Evolutionary conservation across 495 filamentous ascomycete species (phyloP).

Genomic region (Aspergillus indologenus): DNA sequence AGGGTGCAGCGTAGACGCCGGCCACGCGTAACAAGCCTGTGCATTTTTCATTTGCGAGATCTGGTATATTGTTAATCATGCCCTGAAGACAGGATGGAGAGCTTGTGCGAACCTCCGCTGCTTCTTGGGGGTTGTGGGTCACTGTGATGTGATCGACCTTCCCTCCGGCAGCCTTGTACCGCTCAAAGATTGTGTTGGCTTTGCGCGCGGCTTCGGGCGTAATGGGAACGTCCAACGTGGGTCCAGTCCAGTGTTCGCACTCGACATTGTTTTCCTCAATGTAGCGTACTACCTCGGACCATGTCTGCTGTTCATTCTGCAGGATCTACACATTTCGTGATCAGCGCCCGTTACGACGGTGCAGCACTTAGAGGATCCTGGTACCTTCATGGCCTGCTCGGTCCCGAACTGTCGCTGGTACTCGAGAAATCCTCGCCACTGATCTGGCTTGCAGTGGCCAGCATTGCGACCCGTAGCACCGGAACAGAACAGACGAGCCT

Average conservation of each 20-base stretch:
- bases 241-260: conserved; percentile 8
- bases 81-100: too few species aligned
- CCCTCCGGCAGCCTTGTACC: too few species aligned
- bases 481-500: conserved; percentile 9
- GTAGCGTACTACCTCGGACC: conserved; percentile 5
- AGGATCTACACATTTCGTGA: conserved; percentile 2
- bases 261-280: conserved; percentile 8
- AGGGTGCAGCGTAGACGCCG: too few species aligned
- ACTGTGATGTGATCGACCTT: too few species aligned
- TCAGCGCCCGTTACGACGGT: too few species aligned
- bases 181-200: neutral
- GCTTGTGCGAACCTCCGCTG: too few species aligned
- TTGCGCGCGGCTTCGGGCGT: conserved; percentile 7
- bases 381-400: conserved; percentile 2
- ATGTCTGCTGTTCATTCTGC: conserved; percentile 7
- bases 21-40: too few species aligned
- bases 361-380: too few species aligned
- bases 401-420: conserved; percentile 4
- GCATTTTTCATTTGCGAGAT: too few species aligned
- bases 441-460: conserved; percentile 11
- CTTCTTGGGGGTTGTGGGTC: too few species aligned
- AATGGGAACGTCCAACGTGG: conserved; percentile 7
- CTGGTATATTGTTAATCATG: too few species aligned
- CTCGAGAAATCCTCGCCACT: conserved; percentile 9
- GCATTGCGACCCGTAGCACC: conserved; percentile 11